Evolutionary conservation across 73 alveolate genomes (phyloP).

Genomic region (Paramecium pentaurelia): DNA sequence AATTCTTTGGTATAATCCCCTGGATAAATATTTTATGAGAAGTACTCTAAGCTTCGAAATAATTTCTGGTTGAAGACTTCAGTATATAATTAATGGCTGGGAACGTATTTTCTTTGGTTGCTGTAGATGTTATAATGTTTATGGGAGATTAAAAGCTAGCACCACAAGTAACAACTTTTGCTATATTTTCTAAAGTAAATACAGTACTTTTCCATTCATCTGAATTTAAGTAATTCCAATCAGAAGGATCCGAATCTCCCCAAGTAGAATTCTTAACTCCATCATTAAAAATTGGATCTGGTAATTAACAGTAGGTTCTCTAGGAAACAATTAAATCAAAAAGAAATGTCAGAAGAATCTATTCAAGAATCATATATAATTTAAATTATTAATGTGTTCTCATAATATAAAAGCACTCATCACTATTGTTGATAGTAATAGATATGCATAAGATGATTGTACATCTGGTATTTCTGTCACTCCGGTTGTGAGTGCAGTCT

Average conservation of each 20-base stretch:
- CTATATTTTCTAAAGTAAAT: background rate
- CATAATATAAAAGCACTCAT: background rate
- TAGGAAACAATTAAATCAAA: background rate
- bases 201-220: background rate
- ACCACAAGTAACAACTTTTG: background rate
- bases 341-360: background rate
- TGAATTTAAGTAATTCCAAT: background rate
- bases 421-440: background rate
- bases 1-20: conserved; percentile 20
- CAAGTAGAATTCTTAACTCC: background rate
- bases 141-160: conserved; percentile 23
- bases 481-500: background rate
- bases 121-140: background rate
- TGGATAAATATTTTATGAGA: background rate
- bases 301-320: background rate
- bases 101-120: background rate
- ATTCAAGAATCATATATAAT: background rate
- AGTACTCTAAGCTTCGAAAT: background rate
- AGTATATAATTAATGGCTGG: conserved; percentile 22
- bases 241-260: conserved; percentile 2
- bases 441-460: background rate
- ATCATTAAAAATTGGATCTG: background rate
- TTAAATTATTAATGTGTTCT: background rate
- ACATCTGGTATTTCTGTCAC: background rate
- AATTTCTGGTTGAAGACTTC: background rate